Percentiles rank a stretch among this genome's conserved stretches.
Conservation (phyloP, 352 stramenopile species). For the Phytophthora brassicae region DNA sequence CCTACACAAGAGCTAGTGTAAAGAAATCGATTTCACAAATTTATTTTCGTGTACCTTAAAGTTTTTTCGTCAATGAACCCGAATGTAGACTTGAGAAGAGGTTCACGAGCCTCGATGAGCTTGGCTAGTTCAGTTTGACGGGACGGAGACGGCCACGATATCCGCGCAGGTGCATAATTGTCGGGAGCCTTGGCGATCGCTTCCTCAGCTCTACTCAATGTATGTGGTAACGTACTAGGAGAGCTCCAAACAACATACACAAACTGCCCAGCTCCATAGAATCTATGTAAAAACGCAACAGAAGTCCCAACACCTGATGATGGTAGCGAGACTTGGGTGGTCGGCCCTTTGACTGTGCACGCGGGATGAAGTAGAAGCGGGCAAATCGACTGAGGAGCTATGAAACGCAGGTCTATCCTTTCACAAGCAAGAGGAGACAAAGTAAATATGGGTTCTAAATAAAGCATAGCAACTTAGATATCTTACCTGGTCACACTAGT, state of each 20-base stretch:
- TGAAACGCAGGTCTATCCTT: neutral
- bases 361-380: neutral
- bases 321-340: neutral
- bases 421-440: too few relatives aligned
- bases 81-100: conserved; percentile 22
- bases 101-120: conserved; percentile 31
- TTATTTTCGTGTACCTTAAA: neutral
- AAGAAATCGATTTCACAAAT: neutral
- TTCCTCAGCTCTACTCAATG: conserved; percentile 2
- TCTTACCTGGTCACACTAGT: neutral
- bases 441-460: too few relatives aligned
- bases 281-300: conserved; percentile 1
- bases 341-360: neutral
- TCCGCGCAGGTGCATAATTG: neutral
- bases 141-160: neutral
- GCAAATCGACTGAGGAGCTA: neutral
- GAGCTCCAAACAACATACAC: conserved; percentile 4
- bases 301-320: conserved; percentile 5
- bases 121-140: neutral
- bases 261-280: conserved; percentile 1
- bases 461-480: too few relatives aligned
- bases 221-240: neutral
- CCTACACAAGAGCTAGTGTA: neutral
- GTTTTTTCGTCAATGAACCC: conserved; percentile 11
- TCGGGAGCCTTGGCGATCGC: neutral